Conservation (phyloP, 2,329 filamentous ascomycete genomes). For the Furcasterigmium furcatum region DNA sequence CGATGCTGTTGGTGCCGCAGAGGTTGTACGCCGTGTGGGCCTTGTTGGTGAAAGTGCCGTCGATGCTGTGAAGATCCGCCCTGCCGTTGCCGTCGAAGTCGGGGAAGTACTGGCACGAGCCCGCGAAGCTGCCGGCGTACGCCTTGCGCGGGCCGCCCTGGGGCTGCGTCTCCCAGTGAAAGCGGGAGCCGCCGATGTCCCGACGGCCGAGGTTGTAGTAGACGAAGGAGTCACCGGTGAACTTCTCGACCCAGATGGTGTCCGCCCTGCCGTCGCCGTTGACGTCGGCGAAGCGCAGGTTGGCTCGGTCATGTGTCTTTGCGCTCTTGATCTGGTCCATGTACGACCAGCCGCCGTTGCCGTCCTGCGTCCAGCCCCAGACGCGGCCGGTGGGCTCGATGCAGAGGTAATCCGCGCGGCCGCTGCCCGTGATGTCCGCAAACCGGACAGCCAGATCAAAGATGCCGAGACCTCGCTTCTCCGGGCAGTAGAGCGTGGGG, state of each 20-base stretch:
- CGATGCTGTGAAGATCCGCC: constrained; percentile 16
- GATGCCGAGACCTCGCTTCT: constrained; percentile 19
- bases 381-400: constrained; percentile 21
- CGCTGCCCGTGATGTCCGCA: constrained; percentile 25
- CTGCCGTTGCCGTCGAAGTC: constrained; percentile 21
- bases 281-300: constrained; percentile 32
- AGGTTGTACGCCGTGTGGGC: constrained; percentile 14
- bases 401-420: constrained; percentile 26
- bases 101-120: constrained; percentile 16
- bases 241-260: constrained; percentile 29
- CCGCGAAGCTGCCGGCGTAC: constrained; percentile 3
- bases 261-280: constrained; percentile 31
- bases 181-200: constrained; percentile 8
- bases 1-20: background rate
- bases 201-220: constrained; percentile 24
- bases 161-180: constrained; percentile 10
- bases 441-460: constrained; percentile 24
- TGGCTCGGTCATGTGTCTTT: constrained; percentile 26
- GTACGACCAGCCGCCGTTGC: constrained; percentile 8
- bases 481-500: constrained; percentile 12
- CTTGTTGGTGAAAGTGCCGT: constrained; percentile 4
- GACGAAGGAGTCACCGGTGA: constrained; percentile 22
- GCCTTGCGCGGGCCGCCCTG: background rate
- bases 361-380: constrained; percentile 19
- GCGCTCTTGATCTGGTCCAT: constrained; percentile 24